Evolutionary conservation across 164 flowering plant genomes (phyloP).

Genomic region (Platanus orientalis): DNA sequence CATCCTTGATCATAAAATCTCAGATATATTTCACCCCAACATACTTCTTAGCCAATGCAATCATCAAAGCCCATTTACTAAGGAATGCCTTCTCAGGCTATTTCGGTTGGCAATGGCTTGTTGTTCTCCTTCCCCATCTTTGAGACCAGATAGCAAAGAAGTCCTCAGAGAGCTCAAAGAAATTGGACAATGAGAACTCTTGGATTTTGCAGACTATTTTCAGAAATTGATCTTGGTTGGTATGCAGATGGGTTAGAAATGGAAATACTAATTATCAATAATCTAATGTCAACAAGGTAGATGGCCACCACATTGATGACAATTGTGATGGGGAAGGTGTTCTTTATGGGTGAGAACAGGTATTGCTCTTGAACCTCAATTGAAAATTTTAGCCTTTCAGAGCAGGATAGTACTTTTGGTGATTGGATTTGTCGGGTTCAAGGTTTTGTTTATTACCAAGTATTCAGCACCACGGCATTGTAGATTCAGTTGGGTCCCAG

Average conservation of each 20-base stretch:
- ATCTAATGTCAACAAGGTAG: background rate
- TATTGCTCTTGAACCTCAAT: background rate
- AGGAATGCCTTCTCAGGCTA: slow-evolving; percentile 54
- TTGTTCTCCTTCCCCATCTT: slow-evolving; percentile 63
- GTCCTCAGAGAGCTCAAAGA: slow-evolving; percentile 62
- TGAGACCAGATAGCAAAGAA: slow-evolving; percentile 71
- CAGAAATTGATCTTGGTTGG: background rate
- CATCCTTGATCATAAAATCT: slow-evolving; percentile 46
- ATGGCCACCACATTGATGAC: background rate
- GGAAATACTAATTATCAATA: background rate
- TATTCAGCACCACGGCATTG: background rate
- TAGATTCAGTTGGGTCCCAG: slow-evolving; percentile 2
- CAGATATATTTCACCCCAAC: slow-evolving; percentile 58
- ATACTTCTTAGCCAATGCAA: slow-evolving; percentile 33
- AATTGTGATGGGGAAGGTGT: background rate
- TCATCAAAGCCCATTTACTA: slow-evolving; percentile 30
- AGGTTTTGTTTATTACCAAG: slow-evolving; percentile 1
- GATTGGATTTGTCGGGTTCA: background rate
- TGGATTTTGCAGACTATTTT: background rate
- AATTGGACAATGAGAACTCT: too few relatives aligned
- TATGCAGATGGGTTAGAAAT: background rate
- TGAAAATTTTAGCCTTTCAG: slow-evolving; percentile 2
- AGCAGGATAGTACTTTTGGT: background rate
- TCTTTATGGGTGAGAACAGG: background rate
- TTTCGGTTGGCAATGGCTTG: slow-evolving; percentile 85